A percentile compares a stretch with the other conserved stretches of the same genome.
Evolutionary conservation across 495 filamentous ascomycete species (phyloP).

Genomic region (Penicillium coprophilum): DNA sequence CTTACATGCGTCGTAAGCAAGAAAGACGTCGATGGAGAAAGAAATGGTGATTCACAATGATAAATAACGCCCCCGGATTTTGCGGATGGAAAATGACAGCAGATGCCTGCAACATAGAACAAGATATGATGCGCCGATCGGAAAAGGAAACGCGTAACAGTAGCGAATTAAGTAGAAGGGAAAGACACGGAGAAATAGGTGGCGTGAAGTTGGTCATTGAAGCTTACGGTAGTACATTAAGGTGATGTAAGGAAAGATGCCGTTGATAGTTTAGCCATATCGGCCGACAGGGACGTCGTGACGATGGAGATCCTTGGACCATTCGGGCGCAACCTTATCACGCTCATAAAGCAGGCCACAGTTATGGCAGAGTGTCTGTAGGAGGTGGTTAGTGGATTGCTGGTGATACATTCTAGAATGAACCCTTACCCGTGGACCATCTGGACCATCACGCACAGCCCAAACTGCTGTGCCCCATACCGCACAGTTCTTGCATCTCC

Average conservation of each 20-base stretch:
- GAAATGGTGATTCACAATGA: background rate
- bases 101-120: background rate
- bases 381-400: slow-evolving; percentile 10
- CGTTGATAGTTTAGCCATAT: slow-evolving; percentile 18
- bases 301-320: slow-evolving; percentile 75
- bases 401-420: background rate
- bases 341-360: slow-evolving; percentile 89
- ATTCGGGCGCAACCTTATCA: slow-evolving; percentile 78
- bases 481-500: slow-evolving; percentile 88
- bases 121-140: slow-evolving; percentile 5
- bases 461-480: slow-evolving; percentile 89
- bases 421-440: slow-evolving; percentile 68
- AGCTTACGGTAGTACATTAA: slow-evolving; percentile 9
- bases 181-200: slow-evolving; percentile 1
- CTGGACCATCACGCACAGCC: slow-evolving; percentile 90
- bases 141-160: background rate
- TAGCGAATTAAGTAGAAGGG: slow-evolving; percentile 4
- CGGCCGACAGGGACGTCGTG: slow-evolving; percentile 51
- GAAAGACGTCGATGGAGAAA: background rate
- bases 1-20: background rate
- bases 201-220: slow-evolving; percentile 15
- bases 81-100: background rate
- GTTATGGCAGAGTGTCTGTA: slow-evolving; percentile 87
- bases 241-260: slow-evolving; percentile 1
- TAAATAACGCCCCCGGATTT: background rate